These are phyloP conservation scores for Urochloa ruziziensis DNA, from an alignment of 176 grass and related monocot genomes.

Conservation along the genomic window DNA sequence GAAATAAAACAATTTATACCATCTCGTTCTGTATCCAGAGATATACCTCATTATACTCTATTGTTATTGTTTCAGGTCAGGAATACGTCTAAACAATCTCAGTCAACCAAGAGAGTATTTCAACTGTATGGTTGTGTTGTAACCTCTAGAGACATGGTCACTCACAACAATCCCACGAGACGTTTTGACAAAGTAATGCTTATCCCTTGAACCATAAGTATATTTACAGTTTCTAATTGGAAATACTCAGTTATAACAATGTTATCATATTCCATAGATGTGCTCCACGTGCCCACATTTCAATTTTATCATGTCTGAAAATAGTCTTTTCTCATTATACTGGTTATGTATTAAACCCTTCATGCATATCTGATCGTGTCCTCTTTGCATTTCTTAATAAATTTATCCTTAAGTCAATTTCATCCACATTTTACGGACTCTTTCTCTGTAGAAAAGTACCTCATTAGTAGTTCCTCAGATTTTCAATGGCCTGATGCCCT, in stretches of 20 bases:
- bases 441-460: not conserved
- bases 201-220: constrained; percentile 1
- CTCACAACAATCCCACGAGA: constrained; percentile 70
- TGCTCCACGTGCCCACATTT: not conserved
- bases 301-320: not conserved
- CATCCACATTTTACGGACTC: not conserved
- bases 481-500: not conserved
- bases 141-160: constrained; percentile 84
- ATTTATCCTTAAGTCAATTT: not conserved
- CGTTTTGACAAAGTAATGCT: constrained; percentile 76
- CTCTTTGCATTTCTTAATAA: not conserved
- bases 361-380: not conserved
- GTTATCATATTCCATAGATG: not conserved
- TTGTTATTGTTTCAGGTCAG: constrained; percentile 46
- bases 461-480: not conserved
- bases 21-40: not conserved
- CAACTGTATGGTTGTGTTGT: constrained; percentile 88
- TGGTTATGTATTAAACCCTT: constrained; percentile 7
- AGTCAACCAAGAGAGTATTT: constrained; percentile 71
- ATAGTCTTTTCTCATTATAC: constrained; percentile 7
- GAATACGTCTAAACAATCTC: constrained; percentile 41
- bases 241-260: not conserved
- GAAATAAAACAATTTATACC: not conserved
- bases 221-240: not conserved
- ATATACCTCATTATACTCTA: not conserved